Evolutionary conservation across 1,284 basidiomycete species (phyloP).

Genomic region (Apiotrichum porosum): DNA sequence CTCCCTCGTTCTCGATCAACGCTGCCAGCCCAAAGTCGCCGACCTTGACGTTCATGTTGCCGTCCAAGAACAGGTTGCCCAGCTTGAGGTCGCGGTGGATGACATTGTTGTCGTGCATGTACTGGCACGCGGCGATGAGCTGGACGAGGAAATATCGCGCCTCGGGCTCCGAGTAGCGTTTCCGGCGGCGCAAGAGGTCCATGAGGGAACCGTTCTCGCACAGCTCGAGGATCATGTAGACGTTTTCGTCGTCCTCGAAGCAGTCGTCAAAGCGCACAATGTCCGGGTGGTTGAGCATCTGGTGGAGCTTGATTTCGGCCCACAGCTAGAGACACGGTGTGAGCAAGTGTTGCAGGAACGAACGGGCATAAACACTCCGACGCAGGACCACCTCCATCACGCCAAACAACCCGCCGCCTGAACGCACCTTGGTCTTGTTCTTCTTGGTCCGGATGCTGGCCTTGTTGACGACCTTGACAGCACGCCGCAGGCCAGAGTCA

Average conservation of each 20-base stretch:
- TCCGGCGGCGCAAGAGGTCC: constrained; percentile 85
- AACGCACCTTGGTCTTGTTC: constrained; percentile 81
- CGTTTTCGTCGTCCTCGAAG: constrained; percentile 92
- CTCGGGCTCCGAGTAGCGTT: constrained; percentile 87
- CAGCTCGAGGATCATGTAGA: constrained; percentile 94
- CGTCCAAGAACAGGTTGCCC: constrained; percentile 90
- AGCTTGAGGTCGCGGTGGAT: constrained; percentile 96
- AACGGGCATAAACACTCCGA: too few species aligned
- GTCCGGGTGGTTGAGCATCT: constrained; percentile 84
- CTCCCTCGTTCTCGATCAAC: constrained; percentile 90
- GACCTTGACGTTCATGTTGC: constrained; percentile 90
- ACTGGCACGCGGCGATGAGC: constrained; percentile 89
- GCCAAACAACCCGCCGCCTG: too few species aligned
- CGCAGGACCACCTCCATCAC: too few species aligned
- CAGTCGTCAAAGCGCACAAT: constrained; percentile 90
- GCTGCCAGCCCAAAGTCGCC: constrained; percentile 97
- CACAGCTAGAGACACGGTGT: constrained; percentile 60
- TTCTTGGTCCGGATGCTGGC: constrained; percentile 79
- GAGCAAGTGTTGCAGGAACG: neutral
- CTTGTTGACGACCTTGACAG: constrained; percentile 86
- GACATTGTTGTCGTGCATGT: constrained; percentile 92
- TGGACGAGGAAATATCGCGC: constrained; percentile 89
- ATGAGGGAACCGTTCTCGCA: constrained; percentile 74
- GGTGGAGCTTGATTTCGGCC: constrained; percentile 98
- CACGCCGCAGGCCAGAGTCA: constrained; percentile 58